Evolutionary conservation across 1,284 basidiomycete species (phyloP), one percentile per base, ranked within the genome.

Genomic region (Rhodotorula sp.): DNA sequence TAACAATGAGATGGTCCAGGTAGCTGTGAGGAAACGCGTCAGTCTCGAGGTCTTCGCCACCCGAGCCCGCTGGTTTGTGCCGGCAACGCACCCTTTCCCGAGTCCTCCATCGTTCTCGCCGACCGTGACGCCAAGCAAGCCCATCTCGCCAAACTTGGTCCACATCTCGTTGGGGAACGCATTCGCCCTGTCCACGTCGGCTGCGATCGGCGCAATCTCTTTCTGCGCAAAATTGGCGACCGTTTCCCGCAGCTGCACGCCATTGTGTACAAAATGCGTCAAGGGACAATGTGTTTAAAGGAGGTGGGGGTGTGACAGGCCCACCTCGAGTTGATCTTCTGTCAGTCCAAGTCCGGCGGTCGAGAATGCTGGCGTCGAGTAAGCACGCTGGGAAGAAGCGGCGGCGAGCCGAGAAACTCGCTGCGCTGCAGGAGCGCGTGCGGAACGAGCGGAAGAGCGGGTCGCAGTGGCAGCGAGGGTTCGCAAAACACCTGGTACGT

Each of bases 91-190:
- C 59, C 45, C 68, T 53, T 73, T 73, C 8, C 69, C 72, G 54
- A 73, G 60, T 22, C 93, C 93, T 29, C 89, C 88, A 77, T 91
- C 91, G 74, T 90, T 84, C 60, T 89, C 85, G 22, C 88, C 86
- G 15, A 90, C 91, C 8, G 93, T 95, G 51, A 95, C 85, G 51
- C 93, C 93, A 24, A 84, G 78, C 42, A 84, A 71, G 0, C 84
- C 84, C 93, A 96, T 95, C 42, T 86, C 84, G 15, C 93, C 93
- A 37, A 95, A 83, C 81, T 93, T 93, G 76, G 88, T 86, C 90
- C 93, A 95, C 26, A 95, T 82, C 79, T 93, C 89, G 90, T 30
- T 59, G 18, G 76, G 76, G 55, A 72, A 74, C 30, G 37, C 64
- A 48, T 77, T 76, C 18, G 56, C 49, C 64, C 84, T 87, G 83